Evolutionary conservation across 768 basidiomycete genomes (phyloP).

Genomic region (Mycena rosella): DNA sequence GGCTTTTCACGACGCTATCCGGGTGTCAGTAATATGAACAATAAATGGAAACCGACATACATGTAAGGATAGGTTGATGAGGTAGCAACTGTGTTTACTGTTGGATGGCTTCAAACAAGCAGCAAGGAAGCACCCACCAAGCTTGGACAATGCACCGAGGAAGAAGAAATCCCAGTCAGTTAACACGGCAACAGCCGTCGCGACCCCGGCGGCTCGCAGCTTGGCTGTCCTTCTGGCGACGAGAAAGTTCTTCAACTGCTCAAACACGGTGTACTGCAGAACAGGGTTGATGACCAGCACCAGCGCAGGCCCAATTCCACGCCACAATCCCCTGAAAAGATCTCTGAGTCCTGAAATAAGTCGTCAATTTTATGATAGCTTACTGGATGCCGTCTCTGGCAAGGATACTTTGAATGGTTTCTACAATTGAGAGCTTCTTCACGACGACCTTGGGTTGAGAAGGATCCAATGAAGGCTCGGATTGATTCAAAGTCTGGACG

Average conservation of each 20-base stretch:
- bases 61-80: constrained; percentile 81
- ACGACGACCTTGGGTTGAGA: constrained; percentile 47
- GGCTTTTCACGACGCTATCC: constrained; percentile 70
- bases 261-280: constrained; percentile 91
- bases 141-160: constrained; percentile 94
- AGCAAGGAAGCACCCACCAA: constrained; percentile 61
- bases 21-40: not conserved
- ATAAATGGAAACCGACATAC: constrained; percentile 51
- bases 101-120: not conserved
- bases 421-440: constrained; percentile 70
- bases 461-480: constrained; percentile 42
- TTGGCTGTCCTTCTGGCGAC: constrained; percentile 71
- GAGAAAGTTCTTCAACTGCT: constrained; percentile 92
- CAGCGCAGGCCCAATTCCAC: constrained; percentile 94
- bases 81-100: constrained; percentile 52
- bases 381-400: constrained; percentile 75
- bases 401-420: constrained; percentile 78
- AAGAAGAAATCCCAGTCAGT: constrained; percentile 93
- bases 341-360: constrained; percentile 8
- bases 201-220: constrained; percentile 61
- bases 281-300: constrained; percentile 96
- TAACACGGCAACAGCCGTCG: constrained; percentile 64
- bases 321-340: constrained; percentile 79
- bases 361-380: constrained; percentile 23
- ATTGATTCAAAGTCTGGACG: constrained; percentile 64